Percentiles rank a stretch among this genome's conserved stretches.
phyloP scores from a whole-genome alignment of 805 yeast species.

The Debaryomyces prosopidis region DNA sequence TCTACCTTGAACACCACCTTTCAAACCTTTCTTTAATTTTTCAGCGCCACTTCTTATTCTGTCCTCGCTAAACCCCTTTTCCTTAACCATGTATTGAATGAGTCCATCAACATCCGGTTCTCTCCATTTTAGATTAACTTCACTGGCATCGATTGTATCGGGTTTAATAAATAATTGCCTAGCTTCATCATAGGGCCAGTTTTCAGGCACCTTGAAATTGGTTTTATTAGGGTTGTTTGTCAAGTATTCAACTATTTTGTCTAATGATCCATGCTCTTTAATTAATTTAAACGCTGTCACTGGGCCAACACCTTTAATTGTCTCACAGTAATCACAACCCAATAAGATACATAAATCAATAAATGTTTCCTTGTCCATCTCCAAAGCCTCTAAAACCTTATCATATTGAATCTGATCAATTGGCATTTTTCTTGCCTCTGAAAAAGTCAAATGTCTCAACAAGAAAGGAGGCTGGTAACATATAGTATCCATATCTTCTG shows the following conservation, averaged over 20 bases:
- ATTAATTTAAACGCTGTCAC: slow-evolving; percentile 89
- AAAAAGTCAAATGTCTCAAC: slow-evolving; percentile 86
- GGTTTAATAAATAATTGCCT: slow-evolving; percentile 81
- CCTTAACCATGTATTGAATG: slow-evolving; percentile 76
- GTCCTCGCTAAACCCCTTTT: slow-evolving; percentile 92
- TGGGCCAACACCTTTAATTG: slow-evolving; percentile 94
- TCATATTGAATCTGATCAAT: slow-evolving; percentile 76
- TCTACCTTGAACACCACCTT: slow-evolving; percentile 86
- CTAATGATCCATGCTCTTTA: slow-evolving; percentile 80
- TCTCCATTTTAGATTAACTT: slow-evolving; percentile 75
- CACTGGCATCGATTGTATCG: slow-evolving; percentile 65
- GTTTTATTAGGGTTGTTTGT: slow-evolving; percentile 52
- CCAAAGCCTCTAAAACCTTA: slow-evolving; percentile 73
- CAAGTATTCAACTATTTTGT: slow-evolving; percentile 69
- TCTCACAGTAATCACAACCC: slow-evolving; percentile 97
- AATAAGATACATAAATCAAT: slow-evolving; percentile 88
- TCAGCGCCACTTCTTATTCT: slow-evolving; percentile 86
- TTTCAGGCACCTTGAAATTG: slow-evolving; percentile 85
- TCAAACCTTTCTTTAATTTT: slow-evolving; percentile 78
- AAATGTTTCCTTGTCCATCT: slow-evolving; percentile 70
- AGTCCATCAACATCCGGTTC: slow-evolving; percentile 88
- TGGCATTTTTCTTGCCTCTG: slow-evolving; percentile 92
- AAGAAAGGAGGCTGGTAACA: slow-evolving; percentile 86
- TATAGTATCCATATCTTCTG: slow-evolving; percentile 98
- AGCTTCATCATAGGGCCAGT: slow-evolving; percentile 92